A percentile compares a stretch with the other conserved stretches of the same genome.
phyloP scores from a whole-genome alignment of 2,329 filamentous ascomycete species.

The Fusarium guadeloupense region DNA sequence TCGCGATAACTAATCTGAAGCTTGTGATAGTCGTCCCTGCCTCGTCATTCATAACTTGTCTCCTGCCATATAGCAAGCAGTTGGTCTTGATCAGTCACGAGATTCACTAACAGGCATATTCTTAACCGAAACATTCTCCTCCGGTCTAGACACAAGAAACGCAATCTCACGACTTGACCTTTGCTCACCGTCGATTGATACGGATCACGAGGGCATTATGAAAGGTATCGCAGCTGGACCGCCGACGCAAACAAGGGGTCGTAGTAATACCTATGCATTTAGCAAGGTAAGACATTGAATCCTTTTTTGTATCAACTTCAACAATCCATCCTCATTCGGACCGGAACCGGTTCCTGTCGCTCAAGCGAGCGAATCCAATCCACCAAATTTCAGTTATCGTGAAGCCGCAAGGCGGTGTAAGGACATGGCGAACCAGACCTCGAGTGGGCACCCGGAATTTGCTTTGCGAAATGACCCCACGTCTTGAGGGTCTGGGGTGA shows the following conservation, averaged over 20 bases:
- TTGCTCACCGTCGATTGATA: slow-evolving; percentile 8
- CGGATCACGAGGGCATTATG: slow-evolving; percentile 38
- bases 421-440: slow-evolving; percentile 22
- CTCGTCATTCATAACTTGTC: slow-evolving; percentile 5
- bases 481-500: slow-evolving; percentile 10
- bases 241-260: slow-evolving; percentile 44
- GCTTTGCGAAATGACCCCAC: slow-evolving; percentile 29
- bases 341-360: slow-evolving; percentile 5
- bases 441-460: slow-evolving; percentile 10
- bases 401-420: slow-evolving; percentile 42
- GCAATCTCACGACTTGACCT: slow-evolving; percentile 11
- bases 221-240: slow-evolving; percentile 50
- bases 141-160: background rate
- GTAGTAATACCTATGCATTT: slow-evolving; percentile 54
- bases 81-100: background rate
- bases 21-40: slow-evolving; percentile 1
- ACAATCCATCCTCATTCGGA: background rate
- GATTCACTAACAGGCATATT: background rate
- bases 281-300: slow-evolving; percentile 48
- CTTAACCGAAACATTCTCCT: background rate
- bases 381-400: slow-evolving; percentile 23
- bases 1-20: slow-evolving; percentile 33
- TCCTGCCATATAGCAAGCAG: background rate
- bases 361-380: slow-evolving; percentile 40
- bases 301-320: slow-evolving; percentile 16